Evolutionary conservation across 306 rosid species (phyloP), one percentile per base, ranked within the genome.

Genomic region (Lathyrus oleraceus): DNA sequence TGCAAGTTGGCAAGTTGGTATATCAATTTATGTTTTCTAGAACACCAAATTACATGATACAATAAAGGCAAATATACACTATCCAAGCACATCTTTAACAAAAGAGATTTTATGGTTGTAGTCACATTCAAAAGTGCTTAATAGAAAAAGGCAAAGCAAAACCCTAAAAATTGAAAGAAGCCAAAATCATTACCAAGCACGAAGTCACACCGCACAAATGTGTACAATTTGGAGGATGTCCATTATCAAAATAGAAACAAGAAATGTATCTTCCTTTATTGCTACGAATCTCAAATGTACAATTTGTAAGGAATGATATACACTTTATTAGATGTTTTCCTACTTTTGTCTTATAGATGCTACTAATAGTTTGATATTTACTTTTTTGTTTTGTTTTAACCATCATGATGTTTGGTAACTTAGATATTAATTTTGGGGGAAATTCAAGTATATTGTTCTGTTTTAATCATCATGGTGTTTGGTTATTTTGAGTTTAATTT

Each of bases 191-290:
- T 53, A 42, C 25, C 53, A 43, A 35, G 73, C 70, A 72, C 73
- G 58, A 72, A 23, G 79, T 79, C 79, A 73, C 62, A 73, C 40
- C 83, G 79, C 72, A 73, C 75, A 73, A 61, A 62, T 44, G 53
- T 75, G 45, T 69, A 60, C 66, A 76, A 69, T 25, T 69, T 64
- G 75, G 65, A 19, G 49, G 20, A 17, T 27, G 67, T 71, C 63
- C 17, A 53, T 42, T 23, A 65, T 77, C 58, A 21, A 1, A 59
- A 66, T 28, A 49, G 48, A 16, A 76, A 49, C 27, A 38, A 11
- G 8, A 69, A 67, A 14, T 49, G 75, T 60, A 39, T 39, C 66
- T 78, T 49, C 70, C 42, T 5, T 32, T 38, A 59, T 72, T 67
- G 57, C 65, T 72, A 58, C 70, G n/a, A n/a, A 71, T 53, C 77